These are phyloP conservation scores for Aspergillus arachidicola DNA, from an alignment of 2,329 filamentous ascomycete species.

Conservation along the genomic window DNA sequence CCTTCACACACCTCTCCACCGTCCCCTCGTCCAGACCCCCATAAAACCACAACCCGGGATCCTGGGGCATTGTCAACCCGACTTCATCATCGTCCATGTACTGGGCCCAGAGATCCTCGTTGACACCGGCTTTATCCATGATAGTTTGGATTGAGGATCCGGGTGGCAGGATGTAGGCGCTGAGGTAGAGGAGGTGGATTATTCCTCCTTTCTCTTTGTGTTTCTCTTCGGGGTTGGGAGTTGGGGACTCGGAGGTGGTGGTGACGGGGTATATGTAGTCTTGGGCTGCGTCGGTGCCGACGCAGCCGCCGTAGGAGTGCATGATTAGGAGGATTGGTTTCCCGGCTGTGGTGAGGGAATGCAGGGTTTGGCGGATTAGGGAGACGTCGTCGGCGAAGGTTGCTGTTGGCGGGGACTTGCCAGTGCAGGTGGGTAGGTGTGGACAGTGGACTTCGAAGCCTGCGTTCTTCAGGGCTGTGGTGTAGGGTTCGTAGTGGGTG, in stretches of 20 bases:
- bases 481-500: not conserved
- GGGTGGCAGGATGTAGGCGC: not conserved
- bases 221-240: not conserved
- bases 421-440: not conserved
- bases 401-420: not conserved
- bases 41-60: slow-evolving; percentile 6
- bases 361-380: not conserved
- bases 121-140: not conserved
- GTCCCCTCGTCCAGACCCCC: not conserved
- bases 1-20: not conserved
- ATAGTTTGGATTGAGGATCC: not conserved
- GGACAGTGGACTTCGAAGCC: not conserved
- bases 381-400: not conserved
- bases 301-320: slow-evolving; percentile 1
- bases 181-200: not conserved
- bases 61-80: slow-evolving; percentile 1
- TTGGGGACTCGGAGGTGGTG: not conserved
- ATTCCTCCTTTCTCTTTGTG: not conserved
- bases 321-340: not conserved
- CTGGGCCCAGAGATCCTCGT: slow-evolving; percentile 5
- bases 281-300: not conserved
- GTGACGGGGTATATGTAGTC: not conserved
- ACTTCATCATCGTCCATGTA: slow-evolving; percentile 1
- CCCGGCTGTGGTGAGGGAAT: not conserved
- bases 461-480: not conserved